Conservation (phyloP, 2,329 filamentous ascomycete species). For the Myriosclerotinia scirpicola region DNA sequence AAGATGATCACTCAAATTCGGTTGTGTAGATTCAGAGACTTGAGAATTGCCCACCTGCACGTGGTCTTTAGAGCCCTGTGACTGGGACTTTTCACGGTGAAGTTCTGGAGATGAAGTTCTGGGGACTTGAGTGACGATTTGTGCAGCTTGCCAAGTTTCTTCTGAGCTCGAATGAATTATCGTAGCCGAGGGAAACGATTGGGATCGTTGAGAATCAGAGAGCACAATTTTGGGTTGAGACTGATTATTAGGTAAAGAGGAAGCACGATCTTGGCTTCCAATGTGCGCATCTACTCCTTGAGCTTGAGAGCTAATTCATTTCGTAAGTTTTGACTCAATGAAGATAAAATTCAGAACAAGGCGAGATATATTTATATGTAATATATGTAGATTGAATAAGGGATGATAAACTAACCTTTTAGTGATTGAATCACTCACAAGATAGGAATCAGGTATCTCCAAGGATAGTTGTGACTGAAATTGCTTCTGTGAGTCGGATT, state of each 20-base stretch:
- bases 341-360: background rate
- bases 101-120: slow-evolving; percentile 1
- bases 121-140: slow-evolving; percentile 23
- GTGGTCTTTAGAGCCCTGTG: slow-evolving; percentile 12
- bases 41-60: slow-evolving; percentile 13
- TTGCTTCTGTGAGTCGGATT: background rate
- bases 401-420: slow-evolving; percentile 14
- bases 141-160: slow-evolving; percentile 27
- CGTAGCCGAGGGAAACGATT: slow-evolving; percentile 17
- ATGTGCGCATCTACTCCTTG: background rate
- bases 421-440: slow-evolving; percentile 5
- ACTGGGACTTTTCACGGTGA: background rate
- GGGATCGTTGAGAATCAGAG: slow-evolving; percentile 18
- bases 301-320: slow-evolving; percentile 9
- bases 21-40: background rate
- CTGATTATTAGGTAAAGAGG: slow-evolving; percentile 9
- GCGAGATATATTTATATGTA: background rate
- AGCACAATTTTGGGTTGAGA: background rate
- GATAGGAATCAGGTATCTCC: slow-evolving; percentile 20
- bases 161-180: slow-evolving; percentile 22
- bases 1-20: too few species aligned
- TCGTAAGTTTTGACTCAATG: slow-evolving; percentile 10
- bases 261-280: slow-evolving; percentile 7
- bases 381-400: background rate
- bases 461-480: slow-evolving; percentile 6